Base-by-base conservation (phyloP, 768 basidiomycete genomes). In the Porphyrellus cyaneotinctus region DNA sequence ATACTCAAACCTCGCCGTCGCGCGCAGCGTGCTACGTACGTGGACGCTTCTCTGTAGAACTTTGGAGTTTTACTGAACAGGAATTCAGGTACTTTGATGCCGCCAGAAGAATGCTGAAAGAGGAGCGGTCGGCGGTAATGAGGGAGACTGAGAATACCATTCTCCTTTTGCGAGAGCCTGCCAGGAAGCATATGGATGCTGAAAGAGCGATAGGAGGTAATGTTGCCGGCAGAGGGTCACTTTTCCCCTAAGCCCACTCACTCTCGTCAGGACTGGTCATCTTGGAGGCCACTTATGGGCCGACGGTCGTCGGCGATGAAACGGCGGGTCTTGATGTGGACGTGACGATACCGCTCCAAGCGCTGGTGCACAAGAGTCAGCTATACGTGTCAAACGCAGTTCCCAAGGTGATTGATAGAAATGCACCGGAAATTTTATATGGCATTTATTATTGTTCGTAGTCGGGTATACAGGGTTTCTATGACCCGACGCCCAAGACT, bases 401-500 rank as follows among this genome's bases (percentile, higher is more conserved):
- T 61, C 75, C 81, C 43, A 95, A 95, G 79, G 88, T 90, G 49
- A 55, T 11, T 31, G 49, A 39, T 47, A 39, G 43, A 26, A 48
- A 38, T 42, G 15, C 9, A 31, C 14, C 8, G 15, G 38, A 38
- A 47, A 28, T 35, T 51, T 32, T 22, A 31, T 39, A 24, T 50
- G 33, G 23, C 17, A 31, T 52, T 58, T 30, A 57, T 38, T 8
- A 51, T 22, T 51, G 53, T 32, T 48, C 33, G 30, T 58, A 88
- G 88, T 74, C 83, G 53, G 79, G 82, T 24, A 75, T 95, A 36
- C 84, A 90, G 63, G 92, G 92, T n/a, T 93, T 97, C 74, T 84
- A 81, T 64, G 92, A 95, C 72, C 88, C 89, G 51, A 84, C 85
- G 17, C 84, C 88, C 14, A 82, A 82, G n/a, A 75, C 79, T 49